A percentile compares a stretch with the other conserved stretches of the same genome.
These are phyloP conservation scores for Allium fistulosum DNA, from an alignment of 106 monocot genomes.

Conservation along the genomic window DNA sequence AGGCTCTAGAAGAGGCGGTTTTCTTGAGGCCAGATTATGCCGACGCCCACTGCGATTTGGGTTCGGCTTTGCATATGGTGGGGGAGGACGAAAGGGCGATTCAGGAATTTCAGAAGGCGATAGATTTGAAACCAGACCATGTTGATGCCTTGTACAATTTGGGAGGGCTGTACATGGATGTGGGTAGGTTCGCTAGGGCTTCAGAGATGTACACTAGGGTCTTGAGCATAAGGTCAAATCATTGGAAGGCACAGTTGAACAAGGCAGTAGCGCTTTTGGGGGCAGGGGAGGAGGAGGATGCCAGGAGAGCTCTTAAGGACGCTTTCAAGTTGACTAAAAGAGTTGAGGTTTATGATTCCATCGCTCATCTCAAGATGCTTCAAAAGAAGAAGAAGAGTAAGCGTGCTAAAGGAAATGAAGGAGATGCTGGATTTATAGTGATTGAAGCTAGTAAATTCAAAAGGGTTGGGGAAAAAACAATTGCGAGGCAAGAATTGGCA, in stretches of 20 bases:
- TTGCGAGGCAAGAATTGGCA: slow-evolving; percentile 71
- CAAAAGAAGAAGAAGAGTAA: slow-evolving; percentile 48
- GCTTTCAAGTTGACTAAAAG: slow-evolving; percentile 97
- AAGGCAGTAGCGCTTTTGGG: slow-evolving; percentile 83
- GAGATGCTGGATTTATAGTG: slow-evolving; percentile 38
- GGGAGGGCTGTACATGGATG: slow-evolving; percentile 86
- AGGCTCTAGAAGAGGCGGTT: slow-evolving; percentile 81
- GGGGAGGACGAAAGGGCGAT: slow-evolving; percentile 90
- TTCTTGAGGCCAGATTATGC: slow-evolving; percentile 74
- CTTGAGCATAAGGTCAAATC: slow-evolving; percentile 54
- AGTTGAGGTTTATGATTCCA: slow-evolving; percentile 93
- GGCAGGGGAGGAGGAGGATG: slow-evolving; percentile 78
- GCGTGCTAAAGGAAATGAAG: slow-evolving; percentile 18
- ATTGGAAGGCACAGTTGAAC: slow-evolving; percentile 91
- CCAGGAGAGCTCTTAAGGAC: slow-evolving; percentile 80
- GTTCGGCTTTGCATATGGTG: slow-evolving; percentile 76
- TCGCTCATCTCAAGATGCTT: slow-evolving; percentile 75
- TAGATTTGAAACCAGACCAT: slow-evolving; percentile 89
- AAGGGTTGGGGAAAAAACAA: slow-evolving; percentile 70
- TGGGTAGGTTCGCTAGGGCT: slow-evolving; percentile 70
- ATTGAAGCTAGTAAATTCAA: slow-evolving; percentile 83
- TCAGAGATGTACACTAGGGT: slow-evolving; percentile 96
- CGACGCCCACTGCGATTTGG: slow-evolving; percentile 90
- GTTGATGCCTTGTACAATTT: slow-evolving; percentile 93
- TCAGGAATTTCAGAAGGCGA: slow-evolving; percentile 97